Percentiles rank a stretch among this genome's conserved stretches.
Conservation (phyloP, 1,139 yeast genomes). For the Kazachstania sp. region DNA sequence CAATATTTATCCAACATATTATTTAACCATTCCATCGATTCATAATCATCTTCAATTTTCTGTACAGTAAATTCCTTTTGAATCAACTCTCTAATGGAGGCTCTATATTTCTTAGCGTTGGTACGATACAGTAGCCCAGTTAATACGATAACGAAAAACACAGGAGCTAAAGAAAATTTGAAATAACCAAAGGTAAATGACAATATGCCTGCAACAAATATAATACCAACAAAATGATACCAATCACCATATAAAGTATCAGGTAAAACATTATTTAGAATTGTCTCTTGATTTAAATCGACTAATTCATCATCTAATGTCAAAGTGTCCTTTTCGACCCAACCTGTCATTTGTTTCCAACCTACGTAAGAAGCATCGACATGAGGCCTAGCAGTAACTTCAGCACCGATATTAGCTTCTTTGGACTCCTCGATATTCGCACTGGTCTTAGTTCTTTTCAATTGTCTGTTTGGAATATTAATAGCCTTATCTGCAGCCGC, state of each 20-base stretch:
- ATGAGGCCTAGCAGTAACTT: conserved; percentile 35
- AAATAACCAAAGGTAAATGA: conserved; percentile 78
- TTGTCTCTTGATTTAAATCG: conserved; percentile 60
- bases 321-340: conserved; percentile 60
- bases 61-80: conserved; percentile 78
- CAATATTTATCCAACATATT: conserved; percentile 82
- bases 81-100: conserved; percentile 63
- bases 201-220: conserved; percentile 54
- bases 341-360: conserved; percentile 91
- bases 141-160: conserved; percentile 57
- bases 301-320: conserved; percentile 61
- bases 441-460: conserved; percentile 3
- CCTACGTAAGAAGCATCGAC: conserved; percentile 69
- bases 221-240: conserved; percentile 77
- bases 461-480: not conserved
- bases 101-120: conserved; percentile 71
- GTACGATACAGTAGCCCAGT: conserved; percentile 69
- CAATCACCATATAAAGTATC: conserved; percentile 80
- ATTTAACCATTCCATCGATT: conserved; percentile 92
- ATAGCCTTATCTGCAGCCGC: not conserved
- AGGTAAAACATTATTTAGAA: conserved; percentile 65
- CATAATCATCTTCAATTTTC: conserved; percentile 78
- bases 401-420: conserved; percentile 26
- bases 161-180: conserved; percentile 69
- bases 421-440: conserved; percentile 7